A percentile compares a stretch with the other conserved stretches of the same genome.
These are phyloP conservation scores for Vigna unguiculata DNA, from an alignment of 306 rosid species.

Conservation along the genomic window DNA sequence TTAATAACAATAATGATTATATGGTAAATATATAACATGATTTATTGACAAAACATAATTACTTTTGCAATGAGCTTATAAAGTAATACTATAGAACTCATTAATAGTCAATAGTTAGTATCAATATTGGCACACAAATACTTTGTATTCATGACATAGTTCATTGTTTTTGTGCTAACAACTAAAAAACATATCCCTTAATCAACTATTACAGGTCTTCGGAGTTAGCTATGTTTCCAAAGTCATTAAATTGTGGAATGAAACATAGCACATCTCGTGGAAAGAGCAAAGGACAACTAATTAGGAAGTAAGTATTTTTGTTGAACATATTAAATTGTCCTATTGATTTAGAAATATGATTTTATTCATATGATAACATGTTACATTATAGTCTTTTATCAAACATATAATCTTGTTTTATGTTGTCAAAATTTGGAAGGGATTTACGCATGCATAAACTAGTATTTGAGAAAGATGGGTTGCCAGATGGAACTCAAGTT, in stretches of 20 bases:
- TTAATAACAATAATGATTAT: not conserved
- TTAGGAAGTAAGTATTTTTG: slow-evolving; percentile 64
- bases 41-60: too few species aligned
- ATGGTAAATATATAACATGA: too few species aligned
- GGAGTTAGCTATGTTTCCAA: slow-evolving; percentile 36
- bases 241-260: slow-evolving; percentile 39
- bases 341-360: not conserved
- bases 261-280: slow-evolving; percentile 50
- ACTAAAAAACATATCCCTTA: not conserved
- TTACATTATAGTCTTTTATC: not conserved
- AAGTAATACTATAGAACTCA: not conserved
- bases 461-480: slow-evolving; percentile 65
- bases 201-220: slow-evolving; percentile 51
- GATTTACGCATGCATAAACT: slow-evolving; percentile 75
- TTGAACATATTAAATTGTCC: not conserved
- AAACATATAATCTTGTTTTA: not conserved
- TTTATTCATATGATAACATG: not conserved
- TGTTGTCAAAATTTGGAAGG: slow-evolving; percentile 52
- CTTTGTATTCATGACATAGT: not conserved
- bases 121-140: not conserved
- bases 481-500: slow-evolving; percentile 74
- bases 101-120: not conserved
- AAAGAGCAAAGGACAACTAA: slow-evolving; percentile 63
- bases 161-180: too few species aligned
- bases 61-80: not conserved